Conservation (phyloP, 2,329 filamentous ascomycete species). For the Paraphaeosphaeria sporulosa region DNA sequence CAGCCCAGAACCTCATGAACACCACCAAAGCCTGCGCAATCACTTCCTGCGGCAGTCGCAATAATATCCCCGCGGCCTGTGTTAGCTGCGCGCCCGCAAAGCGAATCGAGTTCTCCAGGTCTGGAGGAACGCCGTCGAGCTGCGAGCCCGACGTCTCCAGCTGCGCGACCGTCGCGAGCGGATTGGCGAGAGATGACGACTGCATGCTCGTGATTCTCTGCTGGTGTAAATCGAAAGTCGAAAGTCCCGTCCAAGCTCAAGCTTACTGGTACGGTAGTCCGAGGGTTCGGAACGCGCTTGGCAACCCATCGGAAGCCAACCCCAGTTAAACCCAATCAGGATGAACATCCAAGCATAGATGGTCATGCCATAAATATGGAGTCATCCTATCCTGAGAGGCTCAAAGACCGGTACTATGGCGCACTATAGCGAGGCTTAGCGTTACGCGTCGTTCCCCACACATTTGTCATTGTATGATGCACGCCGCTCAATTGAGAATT, state of each 20-base stretch:
- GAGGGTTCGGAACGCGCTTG: constrained; percentile 12
- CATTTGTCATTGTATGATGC: no score
- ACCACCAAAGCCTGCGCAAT: constrained; percentile 86
- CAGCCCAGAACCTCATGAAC: constrained; percentile 81
- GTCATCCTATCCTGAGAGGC: no score
- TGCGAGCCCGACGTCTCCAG: constrained; percentile 66
- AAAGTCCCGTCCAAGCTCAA: constrained; percentile 15
- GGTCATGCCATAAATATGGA: no score
- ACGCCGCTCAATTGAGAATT: no score
- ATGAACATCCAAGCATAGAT: no score
- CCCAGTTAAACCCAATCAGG: no score
- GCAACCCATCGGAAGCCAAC: neutral
- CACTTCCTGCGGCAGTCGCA: constrained; percentile 84
- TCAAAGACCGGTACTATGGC: no score
- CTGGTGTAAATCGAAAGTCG: neutral
- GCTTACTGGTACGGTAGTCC: constrained; percentile 9
- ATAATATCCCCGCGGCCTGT: constrained; percentile 79
- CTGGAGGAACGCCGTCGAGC: constrained; percentile 66
- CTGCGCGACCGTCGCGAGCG: constrained; percentile 75
- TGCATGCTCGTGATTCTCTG: constrained; percentile 29
- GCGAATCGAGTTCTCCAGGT: constrained; percentile 75
- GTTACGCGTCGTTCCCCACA: no score
- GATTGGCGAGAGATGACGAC: constrained; percentile 64
- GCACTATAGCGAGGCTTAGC: no score
- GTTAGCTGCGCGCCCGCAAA: constrained; percentile 76